Conservation (phyloP, 768 basidiomycete species). For the Leccinum fibrillosum region DNA sequence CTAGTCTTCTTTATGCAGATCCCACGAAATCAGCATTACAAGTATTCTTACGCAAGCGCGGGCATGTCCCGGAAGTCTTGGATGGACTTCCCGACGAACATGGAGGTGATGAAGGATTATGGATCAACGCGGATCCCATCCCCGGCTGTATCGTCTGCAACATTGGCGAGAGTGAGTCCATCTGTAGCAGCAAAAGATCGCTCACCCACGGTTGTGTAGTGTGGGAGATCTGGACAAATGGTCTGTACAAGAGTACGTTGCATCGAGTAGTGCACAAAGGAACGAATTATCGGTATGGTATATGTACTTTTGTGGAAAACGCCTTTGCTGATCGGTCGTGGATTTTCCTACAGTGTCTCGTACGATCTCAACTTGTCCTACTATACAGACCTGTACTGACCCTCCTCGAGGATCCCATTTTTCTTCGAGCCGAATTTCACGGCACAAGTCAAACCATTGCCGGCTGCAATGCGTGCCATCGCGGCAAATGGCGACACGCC, state of each 20-base stretch:
- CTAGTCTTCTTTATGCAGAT: constrained; percentile 86
- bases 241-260: constrained; percentile 84
- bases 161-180: constrained; percentile 77
- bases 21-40: constrained; percentile 78
- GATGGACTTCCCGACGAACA: constrained; percentile 48
- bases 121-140: constrained; percentile 85
- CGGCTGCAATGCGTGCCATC: constrained; percentile 48
- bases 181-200: not conserved
- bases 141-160: constrained; percentile 86
- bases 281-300: constrained; percentile 55
- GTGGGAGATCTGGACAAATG: constrained; percentile 93
- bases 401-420: constrained; percentile 67
- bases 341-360: constrained; percentile 55
- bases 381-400: constrained; percentile 2
- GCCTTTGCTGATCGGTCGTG: not conserved
- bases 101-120: constrained; percentile 56
- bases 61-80: constrained; percentile 25
- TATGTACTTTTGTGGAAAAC: not conserved
- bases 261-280: constrained; percentile 83
- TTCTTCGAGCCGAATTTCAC: constrained; percentile 92
- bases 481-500: constrained; percentile 11
- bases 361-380: constrained; percentile 34
- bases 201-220: constrained; percentile 40
- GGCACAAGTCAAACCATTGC: constrained; percentile 63
- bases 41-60: constrained; percentile 60